Percentiles rank a stretch among this genome's conserved stretches.
Conservation (phyloP, 2,329 filamentous ascomycete genomes). For the Diaporthe vaccinii region DNA sequence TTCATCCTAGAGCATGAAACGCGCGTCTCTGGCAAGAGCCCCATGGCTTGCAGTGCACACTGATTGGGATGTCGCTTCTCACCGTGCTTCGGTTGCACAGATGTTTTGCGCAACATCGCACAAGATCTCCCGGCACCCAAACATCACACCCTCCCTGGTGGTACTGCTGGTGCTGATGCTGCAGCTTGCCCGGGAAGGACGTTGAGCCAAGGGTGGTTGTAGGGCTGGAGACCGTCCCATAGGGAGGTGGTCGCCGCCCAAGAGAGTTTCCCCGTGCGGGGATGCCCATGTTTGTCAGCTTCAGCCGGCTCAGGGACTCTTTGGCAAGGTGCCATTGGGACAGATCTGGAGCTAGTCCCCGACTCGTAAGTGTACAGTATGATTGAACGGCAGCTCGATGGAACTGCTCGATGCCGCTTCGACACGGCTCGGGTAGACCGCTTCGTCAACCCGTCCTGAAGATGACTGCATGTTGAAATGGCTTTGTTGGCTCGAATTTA, state of each 20-base stretch:
- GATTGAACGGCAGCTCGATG: not conserved
- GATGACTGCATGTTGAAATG: slow-evolving; percentile 20
- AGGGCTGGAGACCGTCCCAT: slow-evolving; percentile 29
- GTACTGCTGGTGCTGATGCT: slow-evolving; percentile 14
- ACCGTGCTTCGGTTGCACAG: slow-evolving; percentile 7
- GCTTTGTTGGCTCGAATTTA: slow-evolving; percentile 6
- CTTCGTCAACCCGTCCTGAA: not conserved
- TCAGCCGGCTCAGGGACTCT: slow-evolving; percentile 13
- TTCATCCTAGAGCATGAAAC: not conserved
- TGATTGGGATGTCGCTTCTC: not conserved
- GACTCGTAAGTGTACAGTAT: not conserved
- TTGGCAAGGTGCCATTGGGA: slow-evolving; percentile 7
- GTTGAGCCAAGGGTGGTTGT: slow-evolving; percentile 26
- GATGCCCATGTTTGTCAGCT: slow-evolving; percentile 34
- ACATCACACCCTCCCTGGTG: not conserved
- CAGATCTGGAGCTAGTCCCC: slow-evolving; percentile 7
- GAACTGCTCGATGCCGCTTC: not conserved
- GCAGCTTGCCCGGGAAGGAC: slow-evolving; percentile 20
- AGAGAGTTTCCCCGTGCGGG: slow-evolving; percentile 29
- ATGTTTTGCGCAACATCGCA: slow-evolving; percentile 14
- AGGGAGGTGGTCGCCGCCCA: slow-evolving; percentile 5
- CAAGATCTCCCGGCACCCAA: slow-evolving; percentile 17
- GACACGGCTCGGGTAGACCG: slow-evolving; percentile 23
- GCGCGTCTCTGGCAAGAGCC: not conserved
- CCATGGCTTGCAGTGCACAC: not conserved